Conservation (phyloP, 768 basidiomycete species). For the Saitozyma podzolica region DNA sequence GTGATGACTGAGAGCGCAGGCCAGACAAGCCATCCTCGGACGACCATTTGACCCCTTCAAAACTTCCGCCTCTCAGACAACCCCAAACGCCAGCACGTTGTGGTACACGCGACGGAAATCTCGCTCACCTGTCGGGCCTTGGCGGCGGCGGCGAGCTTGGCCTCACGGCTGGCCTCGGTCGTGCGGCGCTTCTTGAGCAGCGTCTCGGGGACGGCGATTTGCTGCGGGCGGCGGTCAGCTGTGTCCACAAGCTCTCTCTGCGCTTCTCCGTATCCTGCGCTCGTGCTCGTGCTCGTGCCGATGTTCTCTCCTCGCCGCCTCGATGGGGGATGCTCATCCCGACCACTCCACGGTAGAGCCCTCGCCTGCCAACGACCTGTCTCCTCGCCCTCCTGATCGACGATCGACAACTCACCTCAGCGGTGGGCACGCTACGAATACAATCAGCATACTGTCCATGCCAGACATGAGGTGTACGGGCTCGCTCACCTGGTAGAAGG, state of each 20-base stretch:
- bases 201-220: constrained; percentile 96
- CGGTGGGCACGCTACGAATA: constrained; percentile 35
- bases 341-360: neutral
- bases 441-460: constrained; percentile 11
- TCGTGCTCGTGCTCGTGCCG: too few relatives aligned
- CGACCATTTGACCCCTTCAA: neutral
- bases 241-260: constrained; percentile 2
- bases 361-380: too few relatives aligned
- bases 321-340: neutral
- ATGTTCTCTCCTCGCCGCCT: constrained; percentile 2
- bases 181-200: constrained; percentile 99
- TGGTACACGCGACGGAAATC: constrained; percentile 1
- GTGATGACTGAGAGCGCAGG: constrained; percentile 2
- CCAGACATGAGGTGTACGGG: neutral
- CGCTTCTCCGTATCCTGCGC: neutral
- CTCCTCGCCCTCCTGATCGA: too few relatives aligned
- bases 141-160: constrained; percentile 76
- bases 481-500: constrained; percentile 45
- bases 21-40: neutral
- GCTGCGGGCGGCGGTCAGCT: constrained; percentile 28
- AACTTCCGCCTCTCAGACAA: neutral
- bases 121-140: constrained; percentile 82
- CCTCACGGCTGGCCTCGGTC: constrained; percentile 93
- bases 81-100: neutral
- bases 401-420: constrained; percentile 38